Evolutionary conservation across 2,329 filamentous ascomycete genomes (phyloP).

Genomic region (Monilinia polystroma): DNA sequence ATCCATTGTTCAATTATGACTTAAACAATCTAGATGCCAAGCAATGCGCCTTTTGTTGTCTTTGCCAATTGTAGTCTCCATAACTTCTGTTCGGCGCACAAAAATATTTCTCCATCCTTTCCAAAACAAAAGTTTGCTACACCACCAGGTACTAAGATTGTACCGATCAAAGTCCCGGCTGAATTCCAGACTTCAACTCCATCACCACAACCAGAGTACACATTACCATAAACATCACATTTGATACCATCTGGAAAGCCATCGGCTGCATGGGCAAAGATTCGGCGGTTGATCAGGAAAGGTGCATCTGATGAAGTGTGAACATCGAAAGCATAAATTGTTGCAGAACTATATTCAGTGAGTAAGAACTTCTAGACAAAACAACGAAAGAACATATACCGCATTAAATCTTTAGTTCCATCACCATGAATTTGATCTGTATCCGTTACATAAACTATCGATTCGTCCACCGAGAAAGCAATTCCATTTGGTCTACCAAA

Average conservation of each 20-base stretch:
- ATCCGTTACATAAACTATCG: constrained; percentile 55
- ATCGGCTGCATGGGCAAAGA: constrained; percentile 55
- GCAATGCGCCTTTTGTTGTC: constrained; percentile 28
- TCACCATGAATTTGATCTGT: constrained; percentile 46
- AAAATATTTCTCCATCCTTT: constrained; percentile 34
- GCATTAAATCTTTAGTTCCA: constrained; percentile 26
- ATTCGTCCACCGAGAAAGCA: constrained; percentile 55
- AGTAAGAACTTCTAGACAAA: neutral
- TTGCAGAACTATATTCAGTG: constrained; percentile 5
- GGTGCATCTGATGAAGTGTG: constrained; percentile 24
- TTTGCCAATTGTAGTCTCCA: constrained; percentile 32
- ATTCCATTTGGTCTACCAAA: constrained; percentile 58
- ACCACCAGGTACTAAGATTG: constrained; percentile 41
- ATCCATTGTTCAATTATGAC: neutral
- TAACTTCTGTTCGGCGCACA: constrained; percentile 35
- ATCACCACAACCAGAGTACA: constrained; percentile 55
- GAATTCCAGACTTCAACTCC: constrained; percentile 55
- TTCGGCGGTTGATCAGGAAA: constrained; percentile 35
- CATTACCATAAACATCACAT: constrained; percentile 53
- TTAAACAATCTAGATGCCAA: constrained; percentile 16
- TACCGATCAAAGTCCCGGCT: constrained; percentile 52
- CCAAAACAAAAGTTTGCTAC: constrained; percentile 40
- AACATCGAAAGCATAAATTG: constrained; percentile 33
- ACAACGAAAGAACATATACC: constrained; percentile 24
- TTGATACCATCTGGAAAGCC: constrained; percentile 61